Evolutionary conservation across 257 asterid species (phyloP), one percentile per base, ranked within the genome.

Genomic region (Solanum paucissectum): DNA sequence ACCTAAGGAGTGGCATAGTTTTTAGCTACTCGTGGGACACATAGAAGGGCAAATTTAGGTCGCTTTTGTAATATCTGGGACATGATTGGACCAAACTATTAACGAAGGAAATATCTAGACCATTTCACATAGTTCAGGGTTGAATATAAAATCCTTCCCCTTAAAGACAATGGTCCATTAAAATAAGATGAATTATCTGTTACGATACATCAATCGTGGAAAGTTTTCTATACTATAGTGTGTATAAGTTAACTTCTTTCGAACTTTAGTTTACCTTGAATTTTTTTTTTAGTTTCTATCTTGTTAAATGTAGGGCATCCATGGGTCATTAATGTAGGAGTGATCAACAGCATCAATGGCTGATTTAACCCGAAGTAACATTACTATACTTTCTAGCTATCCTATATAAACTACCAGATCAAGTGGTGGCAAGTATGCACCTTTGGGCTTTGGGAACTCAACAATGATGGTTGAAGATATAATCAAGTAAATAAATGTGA

Each of bases 251-350:
- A 60, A 60, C 27, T 60, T 60, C 3, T 60, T 60, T 25, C 8
- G 4, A 64, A 25, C 34, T 64, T 25, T 5, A 25, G 32, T 25
- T 44, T 9, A 5, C 33, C 12, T 12, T 49, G 20, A 7, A 23
- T 86, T 20, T 85, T 27, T 10, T 10, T 62, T 64, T 12, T 34
- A 34, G 52, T 20, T 60, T 84, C 10, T 34, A 62, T 62, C 34
- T 62, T 46, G 27, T 58, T 12, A 77, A 88, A 87, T 90, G 89
- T 90, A 91, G 93, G 90, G 82, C 93, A 91, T 55, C 92, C 93
- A 60, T 91, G 93, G 93, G 71, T 91, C 36, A 42, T 88, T 23
- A 89, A 81, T 89, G 90, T 88, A 33, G 93, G 92, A 44, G 91
- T 87, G 62, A 88, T 71, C 85, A 79, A 88, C 83, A 79, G 81